phyloP scores from a whole-genome alignment of 768 basidiomycete species.

The Suillus alpinus region DNA sequence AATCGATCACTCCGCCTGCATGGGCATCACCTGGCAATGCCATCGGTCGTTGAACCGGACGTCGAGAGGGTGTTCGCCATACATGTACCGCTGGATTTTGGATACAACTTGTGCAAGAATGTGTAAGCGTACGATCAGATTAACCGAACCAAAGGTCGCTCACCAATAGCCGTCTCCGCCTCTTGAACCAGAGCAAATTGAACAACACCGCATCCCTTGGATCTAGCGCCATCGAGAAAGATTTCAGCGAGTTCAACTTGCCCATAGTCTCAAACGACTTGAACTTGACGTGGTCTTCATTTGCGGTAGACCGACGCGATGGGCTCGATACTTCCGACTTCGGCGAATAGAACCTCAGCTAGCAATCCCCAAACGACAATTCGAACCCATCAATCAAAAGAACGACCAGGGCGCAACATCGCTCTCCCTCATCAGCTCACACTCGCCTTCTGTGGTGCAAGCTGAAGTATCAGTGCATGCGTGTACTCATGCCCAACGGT shows the following conservation, averaged over 20 bases:
- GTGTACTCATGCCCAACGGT: too few relatives aligned
- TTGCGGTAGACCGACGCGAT: slow-evolving; percentile 99
- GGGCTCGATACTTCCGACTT: too few relatives aligned
- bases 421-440: too few relatives aligned
- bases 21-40: slow-evolving; percentile 76
- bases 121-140: not conserved
- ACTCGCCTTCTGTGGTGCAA: too few relatives aligned
- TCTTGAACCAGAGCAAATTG: slow-evolving; percentile 86
- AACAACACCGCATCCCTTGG: slow-evolving; percentile 94
- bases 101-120: slow-evolving; percentile 49
- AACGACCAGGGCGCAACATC: too few relatives aligned
- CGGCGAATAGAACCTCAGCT: too few relatives aligned
- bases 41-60: slow-evolving; percentile 95
- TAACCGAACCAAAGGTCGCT: slow-evolving; percentile 22
- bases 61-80: slow-evolving; percentile 85
- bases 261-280: slow-evolving; percentile 95
- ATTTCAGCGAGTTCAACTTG: slow-evolving; percentile 95
- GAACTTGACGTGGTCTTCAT: slow-evolving; percentile 97
- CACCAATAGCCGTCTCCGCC: slow-evolving; percentile 92
- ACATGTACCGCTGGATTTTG: slow-evolving; percentile 95
- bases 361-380: too few relatives aligned
- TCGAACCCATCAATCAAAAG: too few relatives aligned
- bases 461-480: too few relatives aligned
- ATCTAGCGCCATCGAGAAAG: slow-evolving; percentile 86
- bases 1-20: slow-evolving; percentile 49